These are phyloP conservation scores for Penicillium sp. DNA, from an alignment of 2,329 filamentous ascomycete species.

Conservation along the genomic window DNA sequence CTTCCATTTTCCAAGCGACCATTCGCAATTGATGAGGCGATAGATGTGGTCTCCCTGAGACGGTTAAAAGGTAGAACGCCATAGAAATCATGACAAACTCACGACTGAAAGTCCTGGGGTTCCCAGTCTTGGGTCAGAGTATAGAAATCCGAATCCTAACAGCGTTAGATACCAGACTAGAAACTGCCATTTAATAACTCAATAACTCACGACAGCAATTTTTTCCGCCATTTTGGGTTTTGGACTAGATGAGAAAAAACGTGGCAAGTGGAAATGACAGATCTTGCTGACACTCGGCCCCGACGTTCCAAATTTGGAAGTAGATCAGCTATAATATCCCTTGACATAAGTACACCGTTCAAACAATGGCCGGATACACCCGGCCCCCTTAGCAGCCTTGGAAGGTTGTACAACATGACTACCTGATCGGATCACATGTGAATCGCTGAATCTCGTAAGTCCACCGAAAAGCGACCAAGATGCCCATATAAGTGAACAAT, in stretches of 20 bases:
- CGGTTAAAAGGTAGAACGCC: not conserved
- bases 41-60: constrained; percentile 16
- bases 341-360: too few relatives aligned
- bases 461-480: not conserved
- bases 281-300: too few relatives aligned
- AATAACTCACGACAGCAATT: not conserved
- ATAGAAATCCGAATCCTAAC: constrained; percentile 13
- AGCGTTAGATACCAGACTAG: not conserved
- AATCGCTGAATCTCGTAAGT: not conserved
- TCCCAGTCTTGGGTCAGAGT: constrained; percentile 1
- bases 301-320: too few relatives aligned
- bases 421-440: not conserved
- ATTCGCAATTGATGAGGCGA: constrained; percentile 13
- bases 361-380: too few relatives aligned
- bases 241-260: not conserved
- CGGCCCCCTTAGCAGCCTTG: too few relatives aligned
- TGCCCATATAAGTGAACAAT: not conserved
- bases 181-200: not conserved
- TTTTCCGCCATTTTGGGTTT: not conserved
- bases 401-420: too few relatives aligned
- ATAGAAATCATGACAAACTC: not conserved
- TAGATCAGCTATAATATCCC: too few relatives aligned
- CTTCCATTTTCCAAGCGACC: constrained; percentile 18
- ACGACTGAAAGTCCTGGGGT: constrained; percentile 14
- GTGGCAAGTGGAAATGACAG: not conserved